Percentiles rank a stretch among this genome's conserved stretches.
Evolutionary conservation across 768 basidiomycete genomes (phyloP).

Genomic region (Lanmaoa pseudosensibilis): DNA sequence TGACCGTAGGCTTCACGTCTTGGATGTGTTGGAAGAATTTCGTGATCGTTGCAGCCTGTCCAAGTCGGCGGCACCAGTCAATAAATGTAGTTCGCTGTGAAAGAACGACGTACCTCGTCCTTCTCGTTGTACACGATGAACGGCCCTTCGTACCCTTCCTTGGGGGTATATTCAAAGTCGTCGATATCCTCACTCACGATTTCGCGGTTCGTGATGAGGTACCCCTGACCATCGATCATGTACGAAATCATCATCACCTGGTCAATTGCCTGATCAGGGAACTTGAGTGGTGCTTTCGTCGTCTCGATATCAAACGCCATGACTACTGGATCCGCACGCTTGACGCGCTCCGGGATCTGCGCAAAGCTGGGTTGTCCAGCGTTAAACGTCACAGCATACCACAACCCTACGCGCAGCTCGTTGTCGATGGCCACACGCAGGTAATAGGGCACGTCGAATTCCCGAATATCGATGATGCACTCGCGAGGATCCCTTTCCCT

Average conservation of each 20-base stretch:
- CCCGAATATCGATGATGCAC: slow-evolving; percentile 89
- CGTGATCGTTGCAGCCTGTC: slow-evolving; percentile 74
- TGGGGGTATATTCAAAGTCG: slow-evolving; percentile 98
- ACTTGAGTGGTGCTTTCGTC: slow-evolving; percentile 99
- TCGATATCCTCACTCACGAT: slow-evolving; percentile 98
- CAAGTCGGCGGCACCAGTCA: not conserved
- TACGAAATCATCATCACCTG: slow-evolving; percentile 99
- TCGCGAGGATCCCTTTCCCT: slow-evolving; percentile 84
- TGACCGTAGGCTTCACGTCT: slow-evolving; percentile 92
- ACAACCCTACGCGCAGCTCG: slow-evolving; percentile 95
- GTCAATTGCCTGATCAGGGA: slow-evolving; percentile 92
- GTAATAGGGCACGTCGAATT: slow-evolving; percentile 97
- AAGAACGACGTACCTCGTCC: slow-evolving; percentile 64
- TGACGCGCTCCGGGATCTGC: slow-evolving; percentile 79
- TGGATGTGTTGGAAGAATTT: slow-evolving; percentile 94
- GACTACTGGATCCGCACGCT: slow-evolving; percentile 98
- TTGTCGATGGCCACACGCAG: slow-evolving; percentile 99
- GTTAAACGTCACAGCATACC: slow-evolving; percentile 87
- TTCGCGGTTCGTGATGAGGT: slow-evolving; percentile 95
- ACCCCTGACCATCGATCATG: slow-evolving; percentile 98
- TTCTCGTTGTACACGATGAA: slow-evolving; percentile 94
- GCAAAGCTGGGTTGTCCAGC: slow-evolving; percentile 76
- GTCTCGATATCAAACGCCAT: slow-evolving; percentile 99
- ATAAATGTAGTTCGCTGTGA: not conserved
- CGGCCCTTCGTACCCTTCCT: slow-evolving; percentile 95